Evolutionary conservation across 1,284 basidiomycete genomes (phyloP).

Genomic region (Caloboletus inedulis): DNA sequence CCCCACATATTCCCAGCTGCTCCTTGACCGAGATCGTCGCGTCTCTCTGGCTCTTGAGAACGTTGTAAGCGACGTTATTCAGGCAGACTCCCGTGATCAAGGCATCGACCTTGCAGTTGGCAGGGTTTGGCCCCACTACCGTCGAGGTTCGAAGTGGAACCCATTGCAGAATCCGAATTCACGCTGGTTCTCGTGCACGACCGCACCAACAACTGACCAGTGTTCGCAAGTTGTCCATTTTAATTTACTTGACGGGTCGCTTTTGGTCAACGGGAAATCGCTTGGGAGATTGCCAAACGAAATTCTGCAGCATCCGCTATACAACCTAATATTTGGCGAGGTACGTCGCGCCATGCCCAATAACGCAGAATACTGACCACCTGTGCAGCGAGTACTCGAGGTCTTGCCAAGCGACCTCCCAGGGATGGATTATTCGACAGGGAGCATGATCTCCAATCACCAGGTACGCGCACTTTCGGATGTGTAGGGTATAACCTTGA

Average conservation of each 20-base stretch:
- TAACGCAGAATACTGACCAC: neutral
- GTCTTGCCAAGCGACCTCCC: conserved; percentile 35
- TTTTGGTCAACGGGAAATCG: conserved; percentile 43
- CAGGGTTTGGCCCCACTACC: conserved; percentile 38
- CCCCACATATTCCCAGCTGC: conserved; percentile 1
- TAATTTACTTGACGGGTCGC: conserved; percentile 37
- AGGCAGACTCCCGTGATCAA: neutral
- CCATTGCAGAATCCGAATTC: conserved; percentile 24
- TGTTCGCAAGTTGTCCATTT: conserved; percentile 32
- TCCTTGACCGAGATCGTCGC: conserved; percentile 30
- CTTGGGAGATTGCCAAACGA: conserved; percentile 38
- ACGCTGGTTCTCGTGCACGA: conserved; percentile 37
- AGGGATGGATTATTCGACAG: conserved; percentile 39
- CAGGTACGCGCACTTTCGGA: conserved; percentile 16
- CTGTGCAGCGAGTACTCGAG: conserved; percentile 35
- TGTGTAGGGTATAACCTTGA: neutral
- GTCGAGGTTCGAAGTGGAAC: conserved; percentile 33
- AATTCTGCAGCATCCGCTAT: conserved; percentile 36
- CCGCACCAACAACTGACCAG: conserved; percentile 8
- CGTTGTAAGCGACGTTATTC: conserved; percentile 12
- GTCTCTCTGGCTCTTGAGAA: conserved; percentile 31
- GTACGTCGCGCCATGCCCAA: conserved; percentile 13
- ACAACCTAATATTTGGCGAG: conserved; percentile 32
- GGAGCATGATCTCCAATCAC: conserved; percentile 20
- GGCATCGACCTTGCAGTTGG: conserved; percentile 38